Base-by-base conservation (phyloP, 2,329 filamentous ascomycete genomes). In the Colletotrichum sp. region DNA sequence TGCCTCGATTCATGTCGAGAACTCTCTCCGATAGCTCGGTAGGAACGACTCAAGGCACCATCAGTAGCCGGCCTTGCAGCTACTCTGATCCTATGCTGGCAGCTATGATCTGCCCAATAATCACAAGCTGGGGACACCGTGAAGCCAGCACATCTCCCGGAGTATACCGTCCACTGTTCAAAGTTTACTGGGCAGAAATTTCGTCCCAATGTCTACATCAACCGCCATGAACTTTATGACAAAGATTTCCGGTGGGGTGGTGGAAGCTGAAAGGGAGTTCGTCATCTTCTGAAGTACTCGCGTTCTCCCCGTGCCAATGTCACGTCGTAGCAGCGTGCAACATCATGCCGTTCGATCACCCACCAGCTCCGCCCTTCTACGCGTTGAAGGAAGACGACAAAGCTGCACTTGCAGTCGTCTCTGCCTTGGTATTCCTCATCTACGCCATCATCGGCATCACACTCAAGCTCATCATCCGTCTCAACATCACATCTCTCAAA, bases 401-500 rank as follows among this genome's bases (percentile, higher is more conserved):
- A 5, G 66, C 36, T 10, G 66, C 66, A 21, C 55, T 59, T 0
- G 66, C 34, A 5, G 66, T 62, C 13, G 24, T 69, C n/a, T 24
- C 66, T 30, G 36, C 66, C 2, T 36, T 62, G n/a, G 34, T 69
- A 9, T 69, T 69, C 13, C 38, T 69, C 14, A 34, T 69, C 32
- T 69, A 69, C 28, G 66, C 55, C 32, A 24, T 62, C 9, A 26
- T 69, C 13, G 66, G 66, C 18, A 69, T 69, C n/a, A 30, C 24
- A 16, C n/a, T 69, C 0, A 69, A 69, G 24, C 66, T 69, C 10
- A 48, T 69, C 34, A 69, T 69, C 16, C 66, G 66, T 13, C 66
- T 69, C 34, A 69, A 69, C 26, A 69, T 69, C 24, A 69, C 55
- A 13, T 69, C 66, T 32, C 26, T 69, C 16, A 69, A 69, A 26